Evolutionary conservation across 345 rosid species (phyloP), one percentile per base, ranked within the genome.

Genomic region (Psidium guajava): DNA sequence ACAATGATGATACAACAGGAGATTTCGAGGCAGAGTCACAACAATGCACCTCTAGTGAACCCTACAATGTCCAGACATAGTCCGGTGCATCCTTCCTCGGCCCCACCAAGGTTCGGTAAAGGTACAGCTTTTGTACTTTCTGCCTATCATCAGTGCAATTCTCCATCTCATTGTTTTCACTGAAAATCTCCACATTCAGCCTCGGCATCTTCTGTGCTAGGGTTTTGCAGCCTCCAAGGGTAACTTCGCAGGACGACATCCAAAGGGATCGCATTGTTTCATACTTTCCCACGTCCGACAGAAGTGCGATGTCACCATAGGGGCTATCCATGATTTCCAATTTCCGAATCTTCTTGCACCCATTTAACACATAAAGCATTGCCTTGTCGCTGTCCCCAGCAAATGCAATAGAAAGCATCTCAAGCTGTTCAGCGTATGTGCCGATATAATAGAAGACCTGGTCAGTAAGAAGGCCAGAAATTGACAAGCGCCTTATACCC

Each of bases 201-300:
- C 90, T 87, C 1, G 98, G 95, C 92, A 94, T 94, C 88, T 87
- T 86, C 92, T 86, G 86, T 0, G 99, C 98, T 16, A 97, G 91
- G 24, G 88, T 86, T 87, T 90, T 93, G 96, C 99, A 97, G 88
- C 94, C 98, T 87, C 93, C 98, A 12, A 97, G 94, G 86, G 99
- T 95, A 86, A 96, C 91, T 85, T 96, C 94, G 55, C 98, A 97
- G 82, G 99, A 94, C 88, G 99, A 97, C 99, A 97, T 97, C 99
- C 99, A 96, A 96, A 97, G 99, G 96, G 99, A 97, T 93, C 99
- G 99, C 99, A 97, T 97, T 93, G 99, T 93, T 86, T 96, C 98
- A 89, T 97, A 96, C 98, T 95, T 97, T 64, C 88, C 92, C 89
- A 93, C 91, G 87, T 95, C 99, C 88, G 82, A 87, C 84, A 94